Evolutionary conservation across 179 eudicot genomes (phyloP).

Genomic region (Actinidia chinensis): DNA sequence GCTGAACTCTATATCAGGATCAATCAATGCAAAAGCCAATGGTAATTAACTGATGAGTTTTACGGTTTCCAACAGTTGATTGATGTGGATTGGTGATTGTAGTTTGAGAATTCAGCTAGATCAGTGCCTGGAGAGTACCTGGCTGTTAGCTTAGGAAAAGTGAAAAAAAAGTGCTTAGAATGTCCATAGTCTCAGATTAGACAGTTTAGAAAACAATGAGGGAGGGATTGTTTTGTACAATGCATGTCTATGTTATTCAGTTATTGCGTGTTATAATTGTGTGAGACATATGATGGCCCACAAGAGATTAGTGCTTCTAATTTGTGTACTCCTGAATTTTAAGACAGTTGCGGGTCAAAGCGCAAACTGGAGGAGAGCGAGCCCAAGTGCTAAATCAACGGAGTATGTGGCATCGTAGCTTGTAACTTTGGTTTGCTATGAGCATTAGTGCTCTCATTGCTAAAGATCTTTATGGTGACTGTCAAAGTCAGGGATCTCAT

Average conservation of each 20-base stretch:
- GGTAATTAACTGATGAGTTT: conserved; percentile 41
- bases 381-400: conserved; percentile 59
- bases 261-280: not conserved
- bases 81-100: not conserved
- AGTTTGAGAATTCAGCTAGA: not conserved
- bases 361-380: conserved; percentile 68
- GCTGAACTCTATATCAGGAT: conserved; percentile 72
- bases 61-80: not conserved
- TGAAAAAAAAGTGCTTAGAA: too few relatives aligned
- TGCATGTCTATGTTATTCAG: too few relatives aligned
- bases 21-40: conserved; percentile 63
- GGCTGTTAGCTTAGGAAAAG: too few relatives aligned
- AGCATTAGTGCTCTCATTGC: not conserved
- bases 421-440: conserved; percentile 7
- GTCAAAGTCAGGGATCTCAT: conserved; percentile 64
- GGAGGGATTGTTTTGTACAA: not conserved
- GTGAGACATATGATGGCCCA: not conserved
- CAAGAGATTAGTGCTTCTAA: not conserved
- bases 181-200: too few relatives aligned
- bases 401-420: conserved; percentile 29
- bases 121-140: too few relatives aligned
- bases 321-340: conserved; percentile 7
- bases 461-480: conserved; percentile 12
- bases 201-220: not conserved
- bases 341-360: conserved; percentile 87